phyloP scores from a whole-genome alignment of 23 red algal genomes.

The Gracilaria gracilis region DNA sequence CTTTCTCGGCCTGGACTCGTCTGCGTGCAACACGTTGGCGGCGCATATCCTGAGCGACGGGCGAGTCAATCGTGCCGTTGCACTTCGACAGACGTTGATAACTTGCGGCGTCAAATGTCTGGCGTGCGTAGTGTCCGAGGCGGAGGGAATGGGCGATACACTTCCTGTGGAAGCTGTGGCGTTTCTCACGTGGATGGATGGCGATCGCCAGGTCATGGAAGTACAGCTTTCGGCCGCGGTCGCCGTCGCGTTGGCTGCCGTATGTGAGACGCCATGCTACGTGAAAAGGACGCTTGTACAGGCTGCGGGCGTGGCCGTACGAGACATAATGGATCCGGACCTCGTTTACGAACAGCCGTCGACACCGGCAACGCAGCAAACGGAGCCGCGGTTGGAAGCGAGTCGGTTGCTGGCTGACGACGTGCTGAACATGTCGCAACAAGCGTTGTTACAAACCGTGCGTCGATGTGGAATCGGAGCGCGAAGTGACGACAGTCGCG shows the following conservation, averaged over 20 bases:
- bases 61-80: background rate
- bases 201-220: background rate
- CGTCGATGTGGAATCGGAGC: background rate
- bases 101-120: background rate
- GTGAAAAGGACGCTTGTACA: background rate
- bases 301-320: background rate
- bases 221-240: background rate
- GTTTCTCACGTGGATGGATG: slow-evolving; percentile 13
- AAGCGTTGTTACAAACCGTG: background rate
- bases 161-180: background rate
- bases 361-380: background rate
- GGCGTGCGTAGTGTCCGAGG: background rate
- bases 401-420: slow-evolving; percentile 35
- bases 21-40: background rate
- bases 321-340: background rate
- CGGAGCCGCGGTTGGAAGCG: background rate
- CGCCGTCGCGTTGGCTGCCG: background rate
- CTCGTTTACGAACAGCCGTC: background rate
- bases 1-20: background rate
- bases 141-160: background rate
- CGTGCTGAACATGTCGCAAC: background rate
- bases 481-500: slow-evolving; percentile 6
- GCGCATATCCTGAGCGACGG: background rate
- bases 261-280: slow-evolving; percentile 11
- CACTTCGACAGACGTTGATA: background rate